Percentiles rank a stretch among this genome's conserved stretches.
phyloP scores from a whole-genome alignment of 75 land plant species.

The Pinus albicaulis region DNA sequence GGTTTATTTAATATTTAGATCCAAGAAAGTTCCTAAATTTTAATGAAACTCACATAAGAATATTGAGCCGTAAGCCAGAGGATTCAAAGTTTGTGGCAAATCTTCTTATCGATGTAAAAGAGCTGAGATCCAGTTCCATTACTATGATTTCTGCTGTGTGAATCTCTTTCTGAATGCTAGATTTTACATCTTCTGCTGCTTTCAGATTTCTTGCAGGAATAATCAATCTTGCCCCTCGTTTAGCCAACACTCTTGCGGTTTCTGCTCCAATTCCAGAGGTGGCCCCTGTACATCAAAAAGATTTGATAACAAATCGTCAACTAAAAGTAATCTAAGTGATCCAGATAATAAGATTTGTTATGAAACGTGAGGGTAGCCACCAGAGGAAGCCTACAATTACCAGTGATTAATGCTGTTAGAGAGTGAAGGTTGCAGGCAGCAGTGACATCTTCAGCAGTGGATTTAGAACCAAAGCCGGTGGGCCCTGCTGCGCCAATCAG shows the following conservation, averaged over 20 bases:
- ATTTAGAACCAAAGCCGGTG: conserved; percentile 76
- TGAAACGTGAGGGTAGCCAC: neutral
- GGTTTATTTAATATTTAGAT: too few relatives aligned
- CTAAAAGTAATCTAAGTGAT: neutral
- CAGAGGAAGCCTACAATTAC: conserved; percentile 11
- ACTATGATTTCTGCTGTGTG: conserved; percentile 44
- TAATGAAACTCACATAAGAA: conserved; percentile 63
- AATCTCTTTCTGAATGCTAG: conserved; percentile 41
- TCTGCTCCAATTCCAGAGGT: conserved; percentile 90
- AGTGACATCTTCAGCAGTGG: conserved; percentile 89
- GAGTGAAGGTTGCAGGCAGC: conserved; percentile 29
- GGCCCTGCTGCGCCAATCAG: conserved; percentile 59
- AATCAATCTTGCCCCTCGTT: conserved; percentile 68
- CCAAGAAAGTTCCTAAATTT: too few relatives aligned
- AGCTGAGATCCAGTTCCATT: conserved; percentile 70
- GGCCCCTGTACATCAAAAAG: conserved; percentile 38
- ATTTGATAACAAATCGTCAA: neutral
- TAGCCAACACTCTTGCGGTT: conserved; percentile 78
- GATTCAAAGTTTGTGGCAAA: conserved; percentile 60
- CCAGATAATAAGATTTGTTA: neutral
- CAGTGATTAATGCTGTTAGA: conserved; percentile 76
- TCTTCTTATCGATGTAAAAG: conserved; percentile 49
- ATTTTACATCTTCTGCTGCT: conserved; percentile 60
- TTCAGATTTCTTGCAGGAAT: conserved; percentile 73
- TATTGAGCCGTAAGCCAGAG: conserved; percentile 57